Evolutionary conservation across 2,329 filamentous ascomycete genomes (phyloP).

Genomic region (Niveomyces coronatus): DNA sequence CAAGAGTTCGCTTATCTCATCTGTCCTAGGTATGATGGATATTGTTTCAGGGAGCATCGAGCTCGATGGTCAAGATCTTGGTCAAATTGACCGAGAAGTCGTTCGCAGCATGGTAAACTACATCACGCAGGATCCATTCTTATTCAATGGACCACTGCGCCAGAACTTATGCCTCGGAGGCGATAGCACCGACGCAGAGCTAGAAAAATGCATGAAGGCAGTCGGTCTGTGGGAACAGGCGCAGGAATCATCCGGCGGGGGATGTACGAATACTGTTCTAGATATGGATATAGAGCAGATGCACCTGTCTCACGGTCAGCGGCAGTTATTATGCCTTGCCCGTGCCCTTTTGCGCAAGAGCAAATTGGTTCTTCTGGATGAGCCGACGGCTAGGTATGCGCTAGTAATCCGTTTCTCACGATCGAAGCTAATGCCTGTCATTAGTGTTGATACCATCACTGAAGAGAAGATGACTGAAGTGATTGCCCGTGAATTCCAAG

Average conservation of each 20-base stretch:
- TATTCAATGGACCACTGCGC: constrained; percentile 4
- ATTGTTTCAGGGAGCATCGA: not conserved
- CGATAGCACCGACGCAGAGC: constrained; percentile 1
- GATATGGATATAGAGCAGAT: constrained; percentile 4
- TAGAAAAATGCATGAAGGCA: constrained; percentile 1
- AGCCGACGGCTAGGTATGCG: constrained; percentile 9
- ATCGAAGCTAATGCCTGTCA: constrained; percentile 3
- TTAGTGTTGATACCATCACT: constrained; percentile 6
- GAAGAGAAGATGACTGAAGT: constrained; percentile 5
- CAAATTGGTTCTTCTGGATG: constrained; percentile 8
- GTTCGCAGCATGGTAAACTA: constrained; percentile 4
- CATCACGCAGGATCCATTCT: constrained; percentile 12
- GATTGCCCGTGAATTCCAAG: constrained; percentile 2
- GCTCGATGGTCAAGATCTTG: not conserved
- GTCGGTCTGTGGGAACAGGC: constrained; percentile 4
- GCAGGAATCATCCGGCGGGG: constrained; percentile 1
- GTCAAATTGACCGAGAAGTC: not conserved
- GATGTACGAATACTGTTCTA: constrained; percentile 1
- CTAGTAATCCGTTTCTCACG: constrained; percentile 2
- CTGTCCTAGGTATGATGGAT: constrained; percentile 5
- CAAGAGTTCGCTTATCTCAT: constrained; percentile 3
- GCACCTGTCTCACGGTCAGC: constrained; percentile 20
- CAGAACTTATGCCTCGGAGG: constrained; percentile 2
- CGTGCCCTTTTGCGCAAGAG: constrained; percentile 16
- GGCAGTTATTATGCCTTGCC: constrained; percentile 20